phyloP scores from a whole-genome alignment of 2,329 filamentous ascomycete species.

The Moelleriella libera region DNA sequence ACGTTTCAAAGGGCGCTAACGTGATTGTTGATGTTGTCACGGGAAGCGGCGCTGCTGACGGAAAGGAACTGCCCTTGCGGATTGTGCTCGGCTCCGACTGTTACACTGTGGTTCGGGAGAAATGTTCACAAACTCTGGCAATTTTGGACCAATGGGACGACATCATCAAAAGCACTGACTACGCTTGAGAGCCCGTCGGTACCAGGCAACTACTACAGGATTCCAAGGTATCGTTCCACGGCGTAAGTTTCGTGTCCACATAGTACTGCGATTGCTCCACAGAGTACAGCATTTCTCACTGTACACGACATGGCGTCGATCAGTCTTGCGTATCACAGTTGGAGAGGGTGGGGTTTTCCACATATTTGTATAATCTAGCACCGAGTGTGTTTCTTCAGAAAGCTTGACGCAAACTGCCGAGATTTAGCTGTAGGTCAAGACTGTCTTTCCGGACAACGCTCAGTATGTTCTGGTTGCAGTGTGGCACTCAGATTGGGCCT shows the following conservation, averaged over 20 bases:
- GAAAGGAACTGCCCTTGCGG: slow-evolving; percentile 35
- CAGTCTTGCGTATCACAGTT: not conserved
- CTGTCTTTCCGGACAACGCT: no score
- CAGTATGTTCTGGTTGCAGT: no score
- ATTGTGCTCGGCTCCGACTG: slow-evolving; percentile 40
- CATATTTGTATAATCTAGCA: not conserved
- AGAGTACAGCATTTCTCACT: no score
- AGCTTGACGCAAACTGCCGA: no score
- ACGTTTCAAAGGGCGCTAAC: slow-evolving; percentile 36
- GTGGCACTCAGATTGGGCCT: no score
- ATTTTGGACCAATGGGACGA: slow-evolving; percentile 35
- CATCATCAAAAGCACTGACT: slow-evolving; percentile 11
- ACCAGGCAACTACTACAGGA: no score
- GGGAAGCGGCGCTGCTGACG: slow-evolving; percentile 28
- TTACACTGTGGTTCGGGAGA: slow-evolving; percentile 23
- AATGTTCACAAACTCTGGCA: slow-evolving; percentile 26
- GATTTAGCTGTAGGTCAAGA: no score
- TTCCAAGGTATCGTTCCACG: no score
- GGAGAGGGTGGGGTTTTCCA: not conserved
- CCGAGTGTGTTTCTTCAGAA: no score
- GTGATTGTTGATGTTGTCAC: slow-evolving; percentile 42
- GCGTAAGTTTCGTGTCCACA: no score
- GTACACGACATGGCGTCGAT: no score
- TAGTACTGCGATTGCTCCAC: no score
- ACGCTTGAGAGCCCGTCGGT: not conserved